Evolutionary conservation across 441 rosid genomes (phyloP).

Genomic region (Adansonia grandidieri): DNA sequence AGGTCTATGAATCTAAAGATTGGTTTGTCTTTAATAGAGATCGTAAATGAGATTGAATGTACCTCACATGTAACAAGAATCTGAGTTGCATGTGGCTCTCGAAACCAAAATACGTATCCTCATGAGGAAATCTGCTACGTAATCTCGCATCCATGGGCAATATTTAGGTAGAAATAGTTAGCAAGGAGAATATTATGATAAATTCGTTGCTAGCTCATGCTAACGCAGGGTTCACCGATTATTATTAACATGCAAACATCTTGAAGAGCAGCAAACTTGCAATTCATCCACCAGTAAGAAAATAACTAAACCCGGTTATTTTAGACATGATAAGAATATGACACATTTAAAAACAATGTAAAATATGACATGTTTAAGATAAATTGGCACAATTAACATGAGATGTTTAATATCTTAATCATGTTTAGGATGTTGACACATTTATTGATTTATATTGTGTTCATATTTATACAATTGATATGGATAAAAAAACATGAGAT

Average conservation of each 20-base stretch:
- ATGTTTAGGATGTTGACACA: not conserved
- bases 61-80: slow-evolving; percentile 99
- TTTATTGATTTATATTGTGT: not conserved
- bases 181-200: no score
- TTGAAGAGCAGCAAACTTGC: slow-evolving; percentile 1
- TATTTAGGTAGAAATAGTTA: no score
- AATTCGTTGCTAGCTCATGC: not conserved
- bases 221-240: not conserved
- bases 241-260: slow-evolving; percentile 2
- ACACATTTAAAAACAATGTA: not conserved
- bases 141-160: slow-evolving; percentile 80
- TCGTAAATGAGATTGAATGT: slow-evolving; percentile 19
- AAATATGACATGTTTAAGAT: not conserved
- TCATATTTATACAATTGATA: not conserved
- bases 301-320: not conserved
- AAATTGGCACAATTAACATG: not conserved
- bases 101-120: slow-evolving; percentile 81
- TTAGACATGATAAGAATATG: not conserved
- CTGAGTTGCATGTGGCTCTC: slow-evolving; percentile 91
- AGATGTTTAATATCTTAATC: not conserved
- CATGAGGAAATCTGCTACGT: slow-evolving; percentile 93
- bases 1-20: slow-evolving; percentile 14
- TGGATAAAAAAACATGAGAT: not conserved
- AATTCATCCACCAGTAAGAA: not conserved
- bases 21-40: not conserved